phyloP scores from a whole-genome alignment of 78 protist genomes.

The Protostelium mycophagum region DNA sequence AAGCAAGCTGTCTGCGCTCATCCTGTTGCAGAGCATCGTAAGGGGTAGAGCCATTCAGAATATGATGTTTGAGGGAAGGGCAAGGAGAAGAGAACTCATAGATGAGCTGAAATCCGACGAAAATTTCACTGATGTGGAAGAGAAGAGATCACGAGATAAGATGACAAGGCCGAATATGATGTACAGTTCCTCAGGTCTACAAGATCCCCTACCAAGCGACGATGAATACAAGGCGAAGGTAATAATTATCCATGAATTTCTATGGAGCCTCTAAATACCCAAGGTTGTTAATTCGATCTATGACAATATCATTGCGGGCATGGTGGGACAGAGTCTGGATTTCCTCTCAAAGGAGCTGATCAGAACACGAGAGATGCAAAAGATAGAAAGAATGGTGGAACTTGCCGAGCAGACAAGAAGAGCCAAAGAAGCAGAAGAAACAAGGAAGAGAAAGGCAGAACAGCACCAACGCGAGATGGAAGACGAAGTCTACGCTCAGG shows the following conservation, averaged over 20 bases:
- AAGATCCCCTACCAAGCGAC: not conserved
- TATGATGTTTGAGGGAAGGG: constrained; percentile 63
- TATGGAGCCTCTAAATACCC: not conserved
- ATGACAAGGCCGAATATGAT: not conserved
- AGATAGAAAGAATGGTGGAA: constrained; percentile 23
- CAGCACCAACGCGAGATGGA: constrained; percentile 14
- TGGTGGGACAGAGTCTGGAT: constrained; percentile 55
- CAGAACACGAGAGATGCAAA: constrained; percentile 40
- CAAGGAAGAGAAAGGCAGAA: constrained; percentile 29
- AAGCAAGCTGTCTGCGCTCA: constrained; percentile 8
- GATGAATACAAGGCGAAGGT: not conserved
- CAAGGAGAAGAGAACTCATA: constrained; percentile 61
- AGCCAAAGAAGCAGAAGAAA: constrained; percentile 65
- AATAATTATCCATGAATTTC: too few relatives aligned
- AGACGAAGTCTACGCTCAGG: constrained; percentile 14
- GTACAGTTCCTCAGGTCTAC: not conserved
- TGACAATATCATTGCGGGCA: constrained; percentile 17
- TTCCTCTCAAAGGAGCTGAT: constrained; percentile 67
- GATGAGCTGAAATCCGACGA: constrained; percentile 51
- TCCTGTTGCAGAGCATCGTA: constrained; percentile 64
- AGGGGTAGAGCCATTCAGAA: constrained; percentile 77
- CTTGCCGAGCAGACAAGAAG: constrained; percentile 63
- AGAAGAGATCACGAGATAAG: not conserved
- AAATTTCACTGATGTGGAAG: not conserved
- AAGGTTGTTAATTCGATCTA: not conserved